These are phyloP conservation scores for Hanseniaspora hatyaiensis DNA, from an alignment of 805 yeast species.

Conservation along the genomic window DNA sequence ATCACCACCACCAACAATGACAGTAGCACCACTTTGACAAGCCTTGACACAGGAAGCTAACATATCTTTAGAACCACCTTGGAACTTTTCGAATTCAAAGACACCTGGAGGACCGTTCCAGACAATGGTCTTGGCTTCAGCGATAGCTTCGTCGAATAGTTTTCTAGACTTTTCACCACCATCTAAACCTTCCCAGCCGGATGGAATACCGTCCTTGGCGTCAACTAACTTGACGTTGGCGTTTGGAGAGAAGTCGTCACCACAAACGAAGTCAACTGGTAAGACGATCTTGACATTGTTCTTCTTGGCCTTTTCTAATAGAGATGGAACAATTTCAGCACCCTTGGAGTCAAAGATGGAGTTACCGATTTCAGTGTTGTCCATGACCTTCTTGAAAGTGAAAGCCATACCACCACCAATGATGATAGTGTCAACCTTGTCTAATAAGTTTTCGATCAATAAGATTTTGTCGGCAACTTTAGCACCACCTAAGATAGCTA, in stretches of 20 bases:
- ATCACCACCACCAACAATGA: constrained; percentile 97
- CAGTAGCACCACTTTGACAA: constrained; percentile 79
- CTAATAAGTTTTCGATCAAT: constrained; percentile 90
- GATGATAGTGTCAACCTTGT: constrained; percentile 88
- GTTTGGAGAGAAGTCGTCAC: constrained; percentile 84
- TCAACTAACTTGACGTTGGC: constrained; percentile 79
- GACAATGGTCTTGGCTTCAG: constrained; percentile 91
- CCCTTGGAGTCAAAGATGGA: constrained; percentile 91
- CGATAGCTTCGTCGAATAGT: constrained; percentile 70
- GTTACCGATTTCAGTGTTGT: constrained; percentile 77
- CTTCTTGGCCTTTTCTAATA: constrained; percentile 91
- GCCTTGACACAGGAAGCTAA: constrained; percentile 81
- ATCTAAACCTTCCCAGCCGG: constrained; percentile 90
- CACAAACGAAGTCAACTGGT: constrained; percentile 93
- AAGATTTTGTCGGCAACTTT: constrained; percentile 98
- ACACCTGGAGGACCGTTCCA: constrained; percentile 99
- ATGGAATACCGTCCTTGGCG: constrained; percentile 86
- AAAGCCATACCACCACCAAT: constrained; percentile 99
- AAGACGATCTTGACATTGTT: constrained; percentile 86
- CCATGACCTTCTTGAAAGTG: constrained; percentile 91
- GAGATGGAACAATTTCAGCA: constrained; percentile 84
- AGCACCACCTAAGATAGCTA: constrained; percentile 98
- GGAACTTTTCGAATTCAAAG: constrained; percentile 88
- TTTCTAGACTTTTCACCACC: constrained; percentile 81
- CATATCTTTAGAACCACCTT: constrained; percentile 82